Base-by-base conservation (phyloP, 176 grass and related monocot genomes). In the Oryza meridionalis region DNA sequence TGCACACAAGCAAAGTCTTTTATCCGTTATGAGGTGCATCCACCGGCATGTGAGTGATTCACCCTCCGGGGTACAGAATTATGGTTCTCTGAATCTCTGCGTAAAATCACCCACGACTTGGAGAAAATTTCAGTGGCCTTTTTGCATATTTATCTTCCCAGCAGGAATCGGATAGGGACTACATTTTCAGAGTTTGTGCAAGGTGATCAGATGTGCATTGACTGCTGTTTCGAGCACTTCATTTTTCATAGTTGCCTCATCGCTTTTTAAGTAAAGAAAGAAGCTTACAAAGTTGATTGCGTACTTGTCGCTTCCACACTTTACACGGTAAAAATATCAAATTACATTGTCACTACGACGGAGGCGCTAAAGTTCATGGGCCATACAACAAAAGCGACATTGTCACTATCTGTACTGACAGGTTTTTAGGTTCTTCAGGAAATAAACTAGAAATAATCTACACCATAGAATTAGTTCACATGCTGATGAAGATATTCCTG, bases 281-380 rank as follows among this genome's bases (percentile, higher is more conserved):
- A 80, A 27, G 35, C 21, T 19, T 76, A 21, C 21, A 46, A 69
- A 67, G 63, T 68, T 81, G 77, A 37, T 75, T 53, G 70, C 64
- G 32, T 12, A 29, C 59, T 26, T 45, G 53, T 82, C 72, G 32
- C 44, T 62, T 37, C 22, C 17, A 45, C 13, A 46, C 73, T 66
- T 84, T 80, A 59, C 87, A 76, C 40, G 31, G 50, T 80, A 45
- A 80, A 69, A 47, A 6, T 33, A 68, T 6, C 25, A 90, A 33
- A 45, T 62, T 77, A 44, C 76, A 16, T 27, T 38, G 43, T 63
- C 67, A 77, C 67, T 27, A 26, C 14, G 46, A 82, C 72, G 68
- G 78, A 58, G 29, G 35, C 55, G 11, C 9, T 27, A 43, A 10
- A 19, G 43, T 15, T 43, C 9, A 80, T 29, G 38, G 69, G 69